Evolutionary conservation across 805 yeast genomes (phyloP).

Genomic region (Metschnikowia lunata): DNA sequence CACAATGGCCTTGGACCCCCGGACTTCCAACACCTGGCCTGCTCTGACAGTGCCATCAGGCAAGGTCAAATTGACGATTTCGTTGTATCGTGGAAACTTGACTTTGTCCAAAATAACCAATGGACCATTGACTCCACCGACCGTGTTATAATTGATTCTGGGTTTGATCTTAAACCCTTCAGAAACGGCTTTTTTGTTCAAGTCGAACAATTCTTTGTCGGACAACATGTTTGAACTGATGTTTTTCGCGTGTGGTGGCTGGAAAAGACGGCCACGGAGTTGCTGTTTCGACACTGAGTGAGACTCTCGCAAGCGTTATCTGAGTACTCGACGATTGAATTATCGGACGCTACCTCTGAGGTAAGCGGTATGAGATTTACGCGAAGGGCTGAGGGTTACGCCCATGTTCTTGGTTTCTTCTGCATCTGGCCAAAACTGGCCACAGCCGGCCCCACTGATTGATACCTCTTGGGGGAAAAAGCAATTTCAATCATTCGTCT

Average conservation of each 20-base stretch:
- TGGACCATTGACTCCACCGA: slow-evolving; percentile 98
- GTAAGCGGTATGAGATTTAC: no score
- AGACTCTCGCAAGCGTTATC: no score
- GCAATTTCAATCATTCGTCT: no score
- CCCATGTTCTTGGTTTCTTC: no score
- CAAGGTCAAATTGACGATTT: slow-evolving; percentile 91
- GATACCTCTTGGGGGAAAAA: not conserved
- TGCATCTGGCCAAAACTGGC: no score
- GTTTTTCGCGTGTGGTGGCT: no score
- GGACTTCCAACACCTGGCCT: slow-evolving; percentile 97
- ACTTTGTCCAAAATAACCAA: slow-evolving; percentile 64
- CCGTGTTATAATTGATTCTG: slow-evolving; percentile 89
- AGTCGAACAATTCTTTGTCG: slow-evolving; percentile 51
- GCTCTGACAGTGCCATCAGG: slow-evolving; percentile 95
- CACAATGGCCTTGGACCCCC: slow-evolving; percentile 95
- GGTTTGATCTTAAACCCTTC: slow-evolving; percentile 91
- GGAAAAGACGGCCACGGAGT: no score
- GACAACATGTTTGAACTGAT: slow-evolving; percentile 27
- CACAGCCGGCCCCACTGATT: not conserved
- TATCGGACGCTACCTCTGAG: no score
- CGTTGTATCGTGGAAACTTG: slow-evolving; percentile 71
- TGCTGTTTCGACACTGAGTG: no score
- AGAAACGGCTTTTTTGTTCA: slow-evolving; percentile 88
- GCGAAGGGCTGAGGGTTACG: no score
- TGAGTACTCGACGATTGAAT: no score